Evolutionary conservation across 805 yeast genomes (phyloP).

Genomic region (Yarrowia deformans): DNA sequence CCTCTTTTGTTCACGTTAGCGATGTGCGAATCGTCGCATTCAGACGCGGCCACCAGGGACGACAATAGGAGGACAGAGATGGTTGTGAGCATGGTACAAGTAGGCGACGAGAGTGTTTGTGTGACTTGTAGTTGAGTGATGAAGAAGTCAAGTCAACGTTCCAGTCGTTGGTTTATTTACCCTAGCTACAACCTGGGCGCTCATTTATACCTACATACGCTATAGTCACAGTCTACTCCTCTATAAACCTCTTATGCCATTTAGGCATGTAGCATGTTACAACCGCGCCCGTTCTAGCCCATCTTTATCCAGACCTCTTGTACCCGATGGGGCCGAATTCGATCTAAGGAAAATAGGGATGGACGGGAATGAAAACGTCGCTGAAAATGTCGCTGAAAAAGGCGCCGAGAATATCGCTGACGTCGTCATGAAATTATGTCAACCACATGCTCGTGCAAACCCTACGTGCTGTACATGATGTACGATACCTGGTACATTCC

Average conservation of each 20-base stretch:
- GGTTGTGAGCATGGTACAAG: too few species aligned
- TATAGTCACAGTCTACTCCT: too few species aligned
- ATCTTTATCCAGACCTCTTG: neutral
- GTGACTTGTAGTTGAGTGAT: neutral
- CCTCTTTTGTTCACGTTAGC: neutral
- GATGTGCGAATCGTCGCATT: neutral
- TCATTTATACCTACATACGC: too few species aligned
- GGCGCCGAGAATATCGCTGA: too few species aligned
- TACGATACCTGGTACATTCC: constrained; percentile 3
- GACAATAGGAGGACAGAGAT: neutral
- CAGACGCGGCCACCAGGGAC: neutral
- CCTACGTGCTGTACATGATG: neutral
- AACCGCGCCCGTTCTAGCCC: neutral
- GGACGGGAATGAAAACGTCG: too few species aligned
- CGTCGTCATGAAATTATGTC: too few species aligned
- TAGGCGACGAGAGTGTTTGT: neutral
- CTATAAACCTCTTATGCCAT: neutral
- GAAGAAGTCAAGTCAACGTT: neutral
- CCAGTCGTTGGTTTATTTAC: too few species aligned
- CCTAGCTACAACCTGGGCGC: too few species aligned
- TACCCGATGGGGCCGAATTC: too few species aligned
- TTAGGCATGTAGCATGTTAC: neutral
- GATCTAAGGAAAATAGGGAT: too few species aligned
- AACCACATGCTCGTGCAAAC: too few species aligned
- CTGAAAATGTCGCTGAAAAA: too few species aligned